Percentiles rank a stretch among this genome's conserved stretches.
Evolutionary conservation across 2,329 filamentous ascomycete genomes (phyloP).

Genomic region (Epichloe brachyelytri): DNA sequence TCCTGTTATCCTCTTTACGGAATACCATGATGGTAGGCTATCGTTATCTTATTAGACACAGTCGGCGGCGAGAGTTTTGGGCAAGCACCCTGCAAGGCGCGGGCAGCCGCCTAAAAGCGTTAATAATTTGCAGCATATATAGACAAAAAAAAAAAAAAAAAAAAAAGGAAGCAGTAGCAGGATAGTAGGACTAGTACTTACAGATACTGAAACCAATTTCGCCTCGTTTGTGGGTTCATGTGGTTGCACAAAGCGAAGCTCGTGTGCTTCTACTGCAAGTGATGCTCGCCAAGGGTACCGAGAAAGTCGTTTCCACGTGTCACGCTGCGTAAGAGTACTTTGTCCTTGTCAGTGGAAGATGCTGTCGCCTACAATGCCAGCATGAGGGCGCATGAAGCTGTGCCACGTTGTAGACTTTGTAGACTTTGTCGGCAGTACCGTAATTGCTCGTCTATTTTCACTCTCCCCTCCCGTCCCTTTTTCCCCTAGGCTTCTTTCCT

Average conservation of each 20-base stretch:
- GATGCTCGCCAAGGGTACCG: neutral
- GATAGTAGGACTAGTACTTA: neutral
- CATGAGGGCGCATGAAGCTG: neutral
- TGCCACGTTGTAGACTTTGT: neutral
- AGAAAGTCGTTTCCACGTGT: neutral
- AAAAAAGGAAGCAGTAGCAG: neutral
- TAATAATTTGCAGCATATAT: neutral
- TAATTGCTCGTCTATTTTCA: neutral
- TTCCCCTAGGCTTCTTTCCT: neutral
- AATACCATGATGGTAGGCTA: constrained; percentile 1
- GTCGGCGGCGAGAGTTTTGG: neutral
- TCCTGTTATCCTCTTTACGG: constrained; percentile 2
- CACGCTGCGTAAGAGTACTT: neutral
- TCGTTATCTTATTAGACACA: neutral
- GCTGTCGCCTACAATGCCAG: neutral
- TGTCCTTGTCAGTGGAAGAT: neutral
- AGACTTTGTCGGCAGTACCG: neutral
- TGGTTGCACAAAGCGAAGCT: neutral
- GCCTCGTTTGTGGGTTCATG: neutral
- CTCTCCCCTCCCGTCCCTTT: neutral
- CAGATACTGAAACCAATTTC: neutral
- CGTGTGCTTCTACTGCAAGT: neutral
- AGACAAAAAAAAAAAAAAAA: neutral
- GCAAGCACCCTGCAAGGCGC: neutral
- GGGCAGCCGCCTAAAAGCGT: neutral